These are phyloP conservation scores for Chaetomiaceae sp. DNA, from an alignment of 2,329 filamentous ascomycete species.

Conservation along the genomic window DNA sequence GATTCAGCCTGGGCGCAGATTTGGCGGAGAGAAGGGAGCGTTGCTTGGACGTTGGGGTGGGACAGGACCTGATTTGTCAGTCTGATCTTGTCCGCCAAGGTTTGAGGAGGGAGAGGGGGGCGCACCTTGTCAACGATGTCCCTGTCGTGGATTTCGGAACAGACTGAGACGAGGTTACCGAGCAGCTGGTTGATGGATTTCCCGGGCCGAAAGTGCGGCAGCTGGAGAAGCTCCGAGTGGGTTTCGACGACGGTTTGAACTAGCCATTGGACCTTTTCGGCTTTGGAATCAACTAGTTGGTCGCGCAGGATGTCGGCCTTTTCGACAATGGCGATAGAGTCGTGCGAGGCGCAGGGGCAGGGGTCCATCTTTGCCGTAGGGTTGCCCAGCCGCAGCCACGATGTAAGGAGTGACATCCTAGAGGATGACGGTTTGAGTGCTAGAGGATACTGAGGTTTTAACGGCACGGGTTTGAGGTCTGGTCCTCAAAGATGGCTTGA, in stretches of 20 bases:
- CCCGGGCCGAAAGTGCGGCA: constrained; percentile 18
- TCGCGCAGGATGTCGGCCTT: constrained; percentile 20
- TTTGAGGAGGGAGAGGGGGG: not conserved
- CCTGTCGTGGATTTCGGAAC: constrained; percentile 23
- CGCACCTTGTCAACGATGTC: constrained; percentile 21
- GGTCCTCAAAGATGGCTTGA: too few relatives aligned
- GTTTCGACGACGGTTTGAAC: constrained; percentile 19
- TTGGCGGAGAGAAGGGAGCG: constrained; percentile 37
- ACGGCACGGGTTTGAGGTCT: not conserved
- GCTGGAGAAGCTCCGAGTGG: constrained; percentile 19
- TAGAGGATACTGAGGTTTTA: not conserved
- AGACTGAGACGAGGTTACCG: constrained; percentile 24
- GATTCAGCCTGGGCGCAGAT: constrained; percentile 44
- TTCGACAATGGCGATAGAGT: constrained; percentile 23
- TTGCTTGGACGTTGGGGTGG: constrained; percentile 29
- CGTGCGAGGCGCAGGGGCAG: constrained; percentile 18
- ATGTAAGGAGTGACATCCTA: constrained; percentile 19
- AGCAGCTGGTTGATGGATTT: constrained; percentile 22
- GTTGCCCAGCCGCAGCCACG: constrained; percentile 22
- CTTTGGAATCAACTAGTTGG: constrained; percentile 12
- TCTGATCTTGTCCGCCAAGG: too few relatives aligned
- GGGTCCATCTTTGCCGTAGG: constrained; percentile 7
- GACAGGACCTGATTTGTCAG: constrained; percentile 35
- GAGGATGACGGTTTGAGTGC: not conserved
- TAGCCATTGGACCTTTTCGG: constrained; percentile 13